Evolutionary conservation across 2,329 filamentous ascomycete species (phyloP).

Genomic region (Aspergillus niger): DNA sequence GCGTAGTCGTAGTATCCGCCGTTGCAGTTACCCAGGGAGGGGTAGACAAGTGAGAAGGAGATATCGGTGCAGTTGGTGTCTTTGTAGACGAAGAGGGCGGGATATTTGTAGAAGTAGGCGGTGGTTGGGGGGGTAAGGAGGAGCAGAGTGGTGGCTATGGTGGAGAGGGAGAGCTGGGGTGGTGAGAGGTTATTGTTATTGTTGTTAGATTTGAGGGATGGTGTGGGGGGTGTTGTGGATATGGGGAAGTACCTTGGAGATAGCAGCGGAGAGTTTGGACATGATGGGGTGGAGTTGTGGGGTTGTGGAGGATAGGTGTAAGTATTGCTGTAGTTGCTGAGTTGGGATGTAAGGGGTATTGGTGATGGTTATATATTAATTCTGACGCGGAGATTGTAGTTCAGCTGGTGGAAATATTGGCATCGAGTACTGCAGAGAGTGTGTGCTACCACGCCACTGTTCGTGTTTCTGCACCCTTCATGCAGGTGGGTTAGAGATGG

Average conservation of each 20-base stretch:
- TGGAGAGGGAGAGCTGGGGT: background rate
- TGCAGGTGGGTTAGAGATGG: background rate
- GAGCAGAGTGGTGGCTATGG: no score
- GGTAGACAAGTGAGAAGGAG: background rate
- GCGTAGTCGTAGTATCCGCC: background rate
- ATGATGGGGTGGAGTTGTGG: background rate
- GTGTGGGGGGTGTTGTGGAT: background rate
- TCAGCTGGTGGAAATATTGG: background rate
- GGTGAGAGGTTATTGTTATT: background rate
- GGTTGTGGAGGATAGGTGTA: background rate
- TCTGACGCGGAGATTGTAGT: background rate
- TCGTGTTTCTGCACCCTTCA: background rate
- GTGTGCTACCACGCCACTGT: background rate
- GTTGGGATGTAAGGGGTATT: background rate
- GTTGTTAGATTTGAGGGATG: background rate
- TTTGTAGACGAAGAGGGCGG: background rate
- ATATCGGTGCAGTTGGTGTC: background rate
- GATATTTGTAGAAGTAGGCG: background rate
- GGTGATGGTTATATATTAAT: background rate
- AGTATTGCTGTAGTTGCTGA: no score
- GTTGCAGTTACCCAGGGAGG: background rate
- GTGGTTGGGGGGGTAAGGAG: background rate
- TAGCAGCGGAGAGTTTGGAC: fast-evolving
- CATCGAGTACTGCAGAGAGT: background rate
- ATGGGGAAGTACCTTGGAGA: background rate